Conservation (phyloP, 169 alveolate genomes). For the Plasmodium knowlesi region DNA sequence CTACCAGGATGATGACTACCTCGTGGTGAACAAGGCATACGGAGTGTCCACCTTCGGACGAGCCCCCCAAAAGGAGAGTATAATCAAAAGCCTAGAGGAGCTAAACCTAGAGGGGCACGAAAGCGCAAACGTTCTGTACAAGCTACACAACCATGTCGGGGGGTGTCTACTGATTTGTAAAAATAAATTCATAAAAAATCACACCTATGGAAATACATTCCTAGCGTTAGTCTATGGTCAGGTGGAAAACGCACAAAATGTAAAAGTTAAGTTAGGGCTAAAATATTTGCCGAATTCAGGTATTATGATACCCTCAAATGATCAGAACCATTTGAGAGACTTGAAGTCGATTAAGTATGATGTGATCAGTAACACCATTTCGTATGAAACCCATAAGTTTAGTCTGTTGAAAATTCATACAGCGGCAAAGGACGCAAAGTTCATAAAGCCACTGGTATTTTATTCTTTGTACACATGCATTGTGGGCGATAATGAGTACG, state of each 20-base stretch:
- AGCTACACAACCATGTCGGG: slow-evolving; percentile 17
- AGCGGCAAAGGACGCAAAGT: slow-evolving; percentile 27
- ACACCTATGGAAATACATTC: slow-evolving; percentile 37
- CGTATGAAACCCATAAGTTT: slow-evolving; percentile 12
- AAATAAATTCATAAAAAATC: slow-evolving; percentile 34
- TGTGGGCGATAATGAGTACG: slow-evolving; percentile 68
- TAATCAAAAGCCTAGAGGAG: neutral
- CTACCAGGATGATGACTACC: slow-evolving; percentile 46
- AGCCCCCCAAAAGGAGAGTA: slow-evolving; percentile 15
- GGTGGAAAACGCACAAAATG: slow-evolving; percentile 7
- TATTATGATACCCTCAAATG: slow-evolving; percentile 46
- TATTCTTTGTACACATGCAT: slow-evolving; percentile 57
- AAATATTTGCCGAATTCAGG: slow-evolving; percentile 40
- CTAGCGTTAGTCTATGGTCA: slow-evolving; percentile 50
- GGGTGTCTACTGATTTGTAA: slow-evolving; percentile 52
- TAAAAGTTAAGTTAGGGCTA: slow-evolving; percentile 14
- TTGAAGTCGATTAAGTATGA: neutral
- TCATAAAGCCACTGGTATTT: slow-evolving; percentile 34
- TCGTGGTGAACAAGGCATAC: slow-evolving; percentile 31
- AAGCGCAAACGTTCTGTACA: slow-evolving; percentile 3
- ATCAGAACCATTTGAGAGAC: neutral
- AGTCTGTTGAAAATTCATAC: slow-evolving; percentile 31
- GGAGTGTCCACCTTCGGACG: slow-evolving; percentile 59
- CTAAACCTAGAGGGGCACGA: neutral
- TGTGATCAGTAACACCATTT: slow-evolving; percentile 21